Conservation (phyloP, 768 basidiomycete genomes). For the Mycena crocata region DNA sequence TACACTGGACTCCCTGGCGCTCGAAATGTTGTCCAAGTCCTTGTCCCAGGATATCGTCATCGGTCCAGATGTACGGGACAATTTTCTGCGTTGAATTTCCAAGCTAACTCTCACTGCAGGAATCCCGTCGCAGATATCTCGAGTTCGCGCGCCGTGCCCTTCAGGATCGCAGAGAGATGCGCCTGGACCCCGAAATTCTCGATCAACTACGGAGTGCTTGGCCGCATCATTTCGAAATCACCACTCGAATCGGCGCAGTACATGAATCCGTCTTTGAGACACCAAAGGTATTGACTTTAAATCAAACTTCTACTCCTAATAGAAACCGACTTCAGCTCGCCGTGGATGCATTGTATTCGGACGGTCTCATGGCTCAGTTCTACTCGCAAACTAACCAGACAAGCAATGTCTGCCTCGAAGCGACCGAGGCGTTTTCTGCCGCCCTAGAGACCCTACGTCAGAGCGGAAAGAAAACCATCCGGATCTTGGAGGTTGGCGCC, state of each 20-base stretch:
- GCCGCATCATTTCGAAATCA: slow-evolving; percentile 24
- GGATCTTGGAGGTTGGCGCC: slow-evolving; percentile 23
- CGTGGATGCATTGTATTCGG: slow-evolving; percentile 13
- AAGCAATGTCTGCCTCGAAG: slow-evolving; percentile 1
- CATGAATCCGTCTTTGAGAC: slow-evolving; percentile 14
- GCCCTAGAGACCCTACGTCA: slow-evolving; percentile 3
- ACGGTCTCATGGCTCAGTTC: slow-evolving; percentile 15
- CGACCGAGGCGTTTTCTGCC: not conserved
- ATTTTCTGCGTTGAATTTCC: not conserved
- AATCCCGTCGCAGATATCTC: slow-evolving; percentile 13
- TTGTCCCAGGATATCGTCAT: not conserved
- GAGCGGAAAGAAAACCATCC: slow-evolving; percentile 9
- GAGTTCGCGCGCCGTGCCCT: not conserved
- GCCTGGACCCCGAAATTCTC: not conserved
- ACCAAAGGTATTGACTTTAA: not conserved
- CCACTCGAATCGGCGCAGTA: not conserved
- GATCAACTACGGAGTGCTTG: not conserved
- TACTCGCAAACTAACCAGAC: slow-evolving; percentile 10
- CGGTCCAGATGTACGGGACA: slow-evolving; percentile 4
- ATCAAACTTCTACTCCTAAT: not conserved
- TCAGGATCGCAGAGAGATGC: not conserved
- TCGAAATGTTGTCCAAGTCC: slow-evolving; percentile 5
- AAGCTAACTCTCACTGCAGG: not conserved
- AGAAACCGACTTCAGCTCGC: not conserved
- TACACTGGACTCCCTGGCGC: slow-evolving; percentile 8